These are phyloP conservation scores for Sugiyamaella japonica DNA, from an alignment of 1,139 yeast species.

Conservation along the genomic window DNA sequence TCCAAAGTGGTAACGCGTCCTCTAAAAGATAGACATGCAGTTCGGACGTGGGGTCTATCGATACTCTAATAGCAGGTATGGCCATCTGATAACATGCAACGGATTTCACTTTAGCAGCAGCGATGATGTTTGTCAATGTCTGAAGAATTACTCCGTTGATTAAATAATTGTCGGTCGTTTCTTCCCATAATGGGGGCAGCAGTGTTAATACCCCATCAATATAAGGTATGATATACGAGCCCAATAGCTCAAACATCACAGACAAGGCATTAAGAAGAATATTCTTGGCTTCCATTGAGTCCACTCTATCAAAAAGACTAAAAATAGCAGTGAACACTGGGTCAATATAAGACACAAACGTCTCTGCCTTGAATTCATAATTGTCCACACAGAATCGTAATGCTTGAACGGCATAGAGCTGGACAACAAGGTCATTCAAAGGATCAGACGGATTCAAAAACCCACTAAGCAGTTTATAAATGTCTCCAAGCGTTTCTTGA, in stretches of 20 bases:
- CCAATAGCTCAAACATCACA: conserved; percentile 59
- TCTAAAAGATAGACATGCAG: conserved; percentile 68
- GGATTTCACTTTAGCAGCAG: conserved; percentile 56
- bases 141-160: conserved; percentile 69
- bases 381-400: conserved; percentile 71
- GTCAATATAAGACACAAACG: conserved; percentile 64
- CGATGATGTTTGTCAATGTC: conserved; percentile 61
- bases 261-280: conserved; percentile 67
- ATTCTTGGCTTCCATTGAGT: conserved; percentile 70
- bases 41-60: conserved; percentile 65
- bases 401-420: conserved; percentile 72
- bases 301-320: conserved; percentile 50
- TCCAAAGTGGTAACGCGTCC: conserved; percentile 89
- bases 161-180: conserved; percentile 52
- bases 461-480: conserved; percentile 54
- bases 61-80: conserved; percentile 60
- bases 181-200: conserved; percentile 73
- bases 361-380: conserved; percentile 75
- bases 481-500: conserved; percentile 52
- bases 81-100: conserved; percentile 60
- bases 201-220: conserved; percentile 54
- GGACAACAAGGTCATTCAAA: conserved; percentile 71
- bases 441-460: conserved; percentile 42
- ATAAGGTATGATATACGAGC: conserved; percentile 33
- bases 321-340: conserved; percentile 51